A percentile compares a stretch with the other conserved stretches of the same genome.
Conservation (phyloP, 495 filamentous ascomycete genomes). For the Aspergillus avenaceus region DNA sequence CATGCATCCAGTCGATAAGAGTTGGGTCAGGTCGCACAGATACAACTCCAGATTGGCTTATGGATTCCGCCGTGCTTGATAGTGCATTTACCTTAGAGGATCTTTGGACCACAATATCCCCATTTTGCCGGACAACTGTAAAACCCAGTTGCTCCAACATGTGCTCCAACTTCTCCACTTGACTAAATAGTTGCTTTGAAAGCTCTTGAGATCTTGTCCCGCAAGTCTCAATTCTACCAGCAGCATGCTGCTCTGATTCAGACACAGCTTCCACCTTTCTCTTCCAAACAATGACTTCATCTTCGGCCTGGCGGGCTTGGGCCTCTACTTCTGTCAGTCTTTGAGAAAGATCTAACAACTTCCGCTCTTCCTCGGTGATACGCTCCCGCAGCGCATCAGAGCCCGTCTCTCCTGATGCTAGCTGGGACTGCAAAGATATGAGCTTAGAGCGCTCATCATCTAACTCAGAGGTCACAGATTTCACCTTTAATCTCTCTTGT, state of each 20-base stretch:
- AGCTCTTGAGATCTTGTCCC: slow-evolving; percentile 71
- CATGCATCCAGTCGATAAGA: slow-evolving; percentile 74
- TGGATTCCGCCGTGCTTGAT: slow-evolving; percentile 54
- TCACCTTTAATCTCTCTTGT: slow-evolving; percentile 54
- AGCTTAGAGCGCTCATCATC: slow-evolving; percentile 62
- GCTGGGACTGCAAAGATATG: slow-evolving; percentile 57
- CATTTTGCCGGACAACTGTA: slow-evolving; percentile 68
- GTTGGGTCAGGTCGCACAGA: slow-evolving; percentile 54
- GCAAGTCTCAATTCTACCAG: slow-evolving; percentile 55
- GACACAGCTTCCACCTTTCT: slow-evolving; percentile 51
- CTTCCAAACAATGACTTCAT: slow-evolving; percentile 59
- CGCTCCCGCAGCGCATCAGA: slow-evolving; percentile 70
- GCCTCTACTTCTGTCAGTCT: slow-evolving; percentile 64
- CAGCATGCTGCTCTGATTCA: slow-evolving; percentile 43
- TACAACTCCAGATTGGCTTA: slow-evolving; percentile 56
- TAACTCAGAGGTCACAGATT: slow-evolving; percentile 59
- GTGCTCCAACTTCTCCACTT: slow-evolving; percentile 69
- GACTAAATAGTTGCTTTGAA: slow-evolving; percentile 71
- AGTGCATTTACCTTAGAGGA: slow-evolving; percentile 61
- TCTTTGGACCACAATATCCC: slow-evolving; percentile 70
- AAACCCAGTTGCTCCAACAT: slow-evolving; percentile 86
- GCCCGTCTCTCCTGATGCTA: slow-evolving; percentile 74
- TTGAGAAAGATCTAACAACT: slow-evolving; percentile 54
- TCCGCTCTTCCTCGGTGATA: slow-evolving; percentile 65
- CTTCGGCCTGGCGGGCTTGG: slow-evolving; percentile 60